Evolutionary conservation across 257 asterid species (phyloP), one percentile per base, ranked within the genome.

Genomic region (Euphrasia confusa): DNA sequence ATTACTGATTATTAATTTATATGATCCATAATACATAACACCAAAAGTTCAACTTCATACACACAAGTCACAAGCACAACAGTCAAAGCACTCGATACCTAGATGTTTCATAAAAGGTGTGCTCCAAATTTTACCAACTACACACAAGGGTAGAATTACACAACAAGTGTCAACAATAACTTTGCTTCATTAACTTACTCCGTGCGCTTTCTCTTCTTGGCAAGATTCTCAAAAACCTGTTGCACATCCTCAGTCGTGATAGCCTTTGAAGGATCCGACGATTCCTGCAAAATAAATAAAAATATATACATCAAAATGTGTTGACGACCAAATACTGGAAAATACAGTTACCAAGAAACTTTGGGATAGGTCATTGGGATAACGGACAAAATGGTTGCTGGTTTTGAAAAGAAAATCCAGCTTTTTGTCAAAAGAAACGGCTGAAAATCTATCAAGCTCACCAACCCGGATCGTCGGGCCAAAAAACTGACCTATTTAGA

Each of bases 221-320:
- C 82, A 65, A 88, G 95, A 75, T 88, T 88, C 69, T 88, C 89
- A 26, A 88, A 88, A 32, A 88, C 79, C 84, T 81, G 89, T 65
- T 81, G 92, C 62, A 88, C 71, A 76, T 88, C 95, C 24, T 77
- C 95, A 24, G 92, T 53, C 42, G 96, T 88, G 57, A 88, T 71
- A 26, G 95, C 52, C 80, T 85, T 88, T 2, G 96, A 81, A 58
- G 83, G 73, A 60, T 83, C 95, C 1, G 87, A 75, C 18, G 87
- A 72, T 58, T 76, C 86, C 96, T 88, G 88, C 6, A 17, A 58
- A 63, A 14, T 13, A 27, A n/a, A 5, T 66, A 64, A n/a, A 64
- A 10, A 44, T 35, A 9, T 17, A 39, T 56, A 30, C 21, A 27
- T 28, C 1, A 1, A 53, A 56, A 13, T 57, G 18, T 2, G n/a